These are phyloP conservation scores for Aspergillus ruber DNA, from an alignment of 2,329 filamentous ascomycete species.

Conservation along the genomic window DNA sequence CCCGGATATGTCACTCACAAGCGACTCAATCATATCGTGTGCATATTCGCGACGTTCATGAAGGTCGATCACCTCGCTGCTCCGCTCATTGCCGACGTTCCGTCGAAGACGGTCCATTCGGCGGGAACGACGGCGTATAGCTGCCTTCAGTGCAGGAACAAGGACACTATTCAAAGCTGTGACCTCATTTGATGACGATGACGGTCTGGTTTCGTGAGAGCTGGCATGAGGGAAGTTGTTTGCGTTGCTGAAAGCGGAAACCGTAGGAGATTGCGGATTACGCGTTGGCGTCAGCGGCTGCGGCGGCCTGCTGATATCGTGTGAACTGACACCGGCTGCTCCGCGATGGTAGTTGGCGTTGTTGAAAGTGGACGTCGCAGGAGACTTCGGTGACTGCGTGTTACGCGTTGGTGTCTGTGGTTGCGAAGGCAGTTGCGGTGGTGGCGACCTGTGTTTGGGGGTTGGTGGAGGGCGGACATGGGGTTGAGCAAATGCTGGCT, in stretches of 20 bases:
- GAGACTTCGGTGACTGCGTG: neutral
- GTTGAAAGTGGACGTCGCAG: conserved; percentile 4
- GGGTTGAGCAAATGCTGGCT: conserved; percentile 6
- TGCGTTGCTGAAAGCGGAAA: conserved; percentile 3
- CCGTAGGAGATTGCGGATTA: conserved; percentile 3
- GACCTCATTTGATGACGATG: conserved; percentile 52
- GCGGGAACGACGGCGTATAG: conserved; percentile 68
- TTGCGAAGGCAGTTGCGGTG: conserved; percentile 1
- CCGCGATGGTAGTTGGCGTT: conserved; percentile 5
- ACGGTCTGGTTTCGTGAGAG: conserved; percentile 11
- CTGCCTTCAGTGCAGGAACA: conserved; percentile 84
- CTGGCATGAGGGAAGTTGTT: conserved; percentile 6
- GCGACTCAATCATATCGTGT: conserved; percentile 73
- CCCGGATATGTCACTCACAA: conserved; percentile 75
- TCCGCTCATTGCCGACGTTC: conserved; percentile 50
- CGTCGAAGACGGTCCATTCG: conserved; percentile 43
- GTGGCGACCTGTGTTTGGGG: conserved; percentile 54
- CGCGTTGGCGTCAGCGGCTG: conserved; percentile 7
- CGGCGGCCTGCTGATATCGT: neutral
- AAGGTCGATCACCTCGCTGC: conserved; percentile 36
- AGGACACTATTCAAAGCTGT: conserved; percentile 88
- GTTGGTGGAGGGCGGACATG: conserved; percentile 31
- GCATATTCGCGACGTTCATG: conserved; percentile 64
- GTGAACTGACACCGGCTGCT: conserved; percentile 5
- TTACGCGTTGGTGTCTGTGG: conserved; percentile 4